These are phyloP conservation scores for Plasmopara halstedii DNA, from an alignment of 352 stramenopile species.

Conservation along the genomic window DNA sequence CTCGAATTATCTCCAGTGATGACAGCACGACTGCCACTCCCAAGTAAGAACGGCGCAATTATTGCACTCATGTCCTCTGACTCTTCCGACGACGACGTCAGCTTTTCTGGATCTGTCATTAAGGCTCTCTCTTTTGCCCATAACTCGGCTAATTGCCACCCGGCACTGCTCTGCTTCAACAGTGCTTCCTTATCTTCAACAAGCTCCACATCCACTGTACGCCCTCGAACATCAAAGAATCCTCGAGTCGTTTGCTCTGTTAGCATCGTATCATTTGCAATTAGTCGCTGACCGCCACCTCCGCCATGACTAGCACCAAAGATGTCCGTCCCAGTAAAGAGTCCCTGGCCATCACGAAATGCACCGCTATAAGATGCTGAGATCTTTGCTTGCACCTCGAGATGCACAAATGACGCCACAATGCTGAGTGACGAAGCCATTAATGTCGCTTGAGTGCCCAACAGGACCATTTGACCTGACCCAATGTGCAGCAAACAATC, in stretches of 20 bases:
- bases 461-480: slow-evolving; percentile 45
- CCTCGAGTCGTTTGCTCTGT: slow-evolving; percentile 26
- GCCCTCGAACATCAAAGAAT: slow-evolving; percentile 44
- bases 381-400: slow-evolving; percentile 34
- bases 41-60: slow-evolving; percentile 38
- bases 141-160: slow-evolving; percentile 45
- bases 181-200: slow-evolving; percentile 24
- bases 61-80: slow-evolving; percentile 15
- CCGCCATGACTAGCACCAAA: slow-evolving; percentile 52
- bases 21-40: slow-evolving; percentile 30
- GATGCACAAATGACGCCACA: slow-evolving; percentile 52
- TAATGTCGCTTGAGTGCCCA: slow-evolving; percentile 27
- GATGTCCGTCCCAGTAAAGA: slow-evolving; percentile 30
- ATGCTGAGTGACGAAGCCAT: slow-evolving; percentile 39
- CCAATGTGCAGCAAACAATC: slow-evolving; percentile 50
- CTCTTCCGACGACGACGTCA: slow-evolving; percentile 3
- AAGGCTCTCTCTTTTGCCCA: slow-evolving; percentile 32
- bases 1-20: slow-evolving; percentile 3
- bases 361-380: slow-evolving; percentile 27
- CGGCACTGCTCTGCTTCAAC: slow-evolving; percentile 31
- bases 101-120: slow-evolving; percentile 13
- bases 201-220: slow-evolving; percentile 15
- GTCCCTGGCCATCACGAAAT: slow-evolving; percentile 17
- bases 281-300: slow-evolving; percentile 37
- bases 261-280: slow-evolving; percentile 28